phyloP scores from a whole-genome alignment of 2,329 filamentous ascomycete genomes.

The Aspergillus thermomutatus region DNA sequence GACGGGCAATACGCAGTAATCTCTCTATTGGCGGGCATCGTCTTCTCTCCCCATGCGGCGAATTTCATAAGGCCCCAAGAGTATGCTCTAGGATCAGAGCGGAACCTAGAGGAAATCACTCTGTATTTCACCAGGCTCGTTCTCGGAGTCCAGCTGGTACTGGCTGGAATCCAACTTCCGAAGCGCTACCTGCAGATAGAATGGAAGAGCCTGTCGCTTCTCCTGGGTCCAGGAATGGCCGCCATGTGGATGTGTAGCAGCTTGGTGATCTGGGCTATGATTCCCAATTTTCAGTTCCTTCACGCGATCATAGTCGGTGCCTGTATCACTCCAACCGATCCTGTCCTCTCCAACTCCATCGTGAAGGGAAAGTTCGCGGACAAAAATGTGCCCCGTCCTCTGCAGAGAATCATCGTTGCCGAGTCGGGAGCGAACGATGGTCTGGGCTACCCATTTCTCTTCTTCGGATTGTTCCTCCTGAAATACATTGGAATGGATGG shows the following conservation, averaged over 20 bases:
- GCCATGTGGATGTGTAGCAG: conserved; percentile 84
- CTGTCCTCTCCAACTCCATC: conserved; percentile 81
- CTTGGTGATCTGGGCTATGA: conserved; percentile 71
- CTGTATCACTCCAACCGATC: conserved; percentile 90
- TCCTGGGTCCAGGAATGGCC: conserved; percentile 81
- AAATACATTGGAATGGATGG: conserved; percentile 66
- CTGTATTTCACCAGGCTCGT: conserved; percentile 83
- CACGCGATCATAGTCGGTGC: conserved; percentile 77
- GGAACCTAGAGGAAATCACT: conserved; percentile 68
- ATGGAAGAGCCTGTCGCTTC: conserved; percentile 70
- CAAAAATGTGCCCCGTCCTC: conserved; percentile 75
- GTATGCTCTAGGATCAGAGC: conserved; percentile 60
- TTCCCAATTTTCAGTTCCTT: conserved; percentile 68
- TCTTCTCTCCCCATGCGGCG: conserved; percentile 73
- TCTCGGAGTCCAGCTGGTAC: conserved; percentile 82
- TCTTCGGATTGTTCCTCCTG: conserved; percentile 78
- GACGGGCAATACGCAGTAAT: conserved; percentile 59
- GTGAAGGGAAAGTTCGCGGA: conserved; percentile 93
- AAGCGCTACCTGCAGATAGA: conserved; percentile 74
- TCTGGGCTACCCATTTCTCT: conserved; percentile 83
- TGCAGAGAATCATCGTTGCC: conserved; percentile 76
- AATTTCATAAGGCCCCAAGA: conserved; percentile 73
- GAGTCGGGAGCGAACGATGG: conserved; percentile 91
- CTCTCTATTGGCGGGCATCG: conserved; percentile 72
- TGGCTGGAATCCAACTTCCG: conserved; percentile 84